These are phyloP conservation scores for Cladosporium sphaerospermum DNA, from an alignment of 2,329 filamentous ascomycete genomes.

Conservation along the genomic window DNA sequence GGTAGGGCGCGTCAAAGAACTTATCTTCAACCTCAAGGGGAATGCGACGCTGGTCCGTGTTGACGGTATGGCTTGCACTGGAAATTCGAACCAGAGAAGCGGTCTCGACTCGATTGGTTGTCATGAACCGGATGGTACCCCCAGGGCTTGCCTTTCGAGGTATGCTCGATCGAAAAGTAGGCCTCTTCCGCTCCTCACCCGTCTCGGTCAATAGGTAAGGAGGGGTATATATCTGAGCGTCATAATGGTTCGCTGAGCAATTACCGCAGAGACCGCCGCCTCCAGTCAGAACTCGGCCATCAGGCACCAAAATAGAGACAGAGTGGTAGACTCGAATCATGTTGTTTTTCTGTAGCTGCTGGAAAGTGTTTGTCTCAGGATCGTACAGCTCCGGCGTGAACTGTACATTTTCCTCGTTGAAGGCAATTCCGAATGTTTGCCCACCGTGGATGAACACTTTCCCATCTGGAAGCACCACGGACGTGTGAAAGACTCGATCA, in stretches of 20 bases:
- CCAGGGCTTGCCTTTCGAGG: not conserved
- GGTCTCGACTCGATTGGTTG: not conserved
- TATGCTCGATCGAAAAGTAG: not conserved
- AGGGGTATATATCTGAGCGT: constrained; percentile 51
- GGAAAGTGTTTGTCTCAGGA: not conserved
- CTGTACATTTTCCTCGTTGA: not conserved
- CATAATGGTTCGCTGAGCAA: constrained; percentile 43
- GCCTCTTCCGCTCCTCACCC: not conserved
- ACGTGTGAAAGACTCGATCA: constrained; percentile 23
- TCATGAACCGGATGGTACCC: not conserved
- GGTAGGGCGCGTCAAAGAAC: not conserved
- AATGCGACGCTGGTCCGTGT: constrained; percentile 53
- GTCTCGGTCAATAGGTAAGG: constrained; percentile 47
- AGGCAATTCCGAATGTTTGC: not conserved
- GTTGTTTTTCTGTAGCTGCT: not conserved
- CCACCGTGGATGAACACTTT: constrained; percentile 31
- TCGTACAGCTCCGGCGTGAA: not conserved
- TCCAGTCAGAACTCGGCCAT: constrained; percentile 46
- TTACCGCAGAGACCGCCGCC: constrained; percentile 50
- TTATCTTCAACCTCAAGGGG: constrained; percentile 29
- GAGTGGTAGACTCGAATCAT: constrained; percentile 44
- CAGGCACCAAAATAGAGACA: constrained; percentile 43
- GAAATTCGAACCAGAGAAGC: constrained; percentile 46
- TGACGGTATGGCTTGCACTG: constrained; percentile 49
- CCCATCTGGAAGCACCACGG: constrained; percentile 28